Conservation (phyloP, 169 alveolate genomes). For the Plasmodium knowlesi region DNA sequence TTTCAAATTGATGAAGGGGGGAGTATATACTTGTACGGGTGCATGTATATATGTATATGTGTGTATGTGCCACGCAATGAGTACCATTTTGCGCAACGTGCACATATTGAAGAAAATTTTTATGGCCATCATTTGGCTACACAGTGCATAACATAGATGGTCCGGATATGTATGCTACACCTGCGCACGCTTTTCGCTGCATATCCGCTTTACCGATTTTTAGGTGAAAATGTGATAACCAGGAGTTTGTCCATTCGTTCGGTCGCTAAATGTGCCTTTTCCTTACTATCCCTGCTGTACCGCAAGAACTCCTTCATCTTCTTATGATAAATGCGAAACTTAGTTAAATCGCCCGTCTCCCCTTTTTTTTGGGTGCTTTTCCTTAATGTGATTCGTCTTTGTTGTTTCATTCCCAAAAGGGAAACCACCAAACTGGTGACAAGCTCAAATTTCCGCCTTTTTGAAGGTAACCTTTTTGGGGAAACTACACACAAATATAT, state of each 20-base stretch:
- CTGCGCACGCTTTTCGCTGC: not conserved
- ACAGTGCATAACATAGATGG: not conserved
- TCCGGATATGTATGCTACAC: not conserved
- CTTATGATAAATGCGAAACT: conserved; percentile 54
- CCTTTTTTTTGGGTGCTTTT: conserved; percentile 4
- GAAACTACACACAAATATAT: not conserved
- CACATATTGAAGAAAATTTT: not conserved
- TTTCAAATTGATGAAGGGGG: conserved; percentile 1
- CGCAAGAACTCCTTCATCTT: not conserved
- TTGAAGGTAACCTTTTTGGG: conserved; percentile 13
- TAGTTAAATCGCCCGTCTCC: not conserved
- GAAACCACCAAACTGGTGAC: not conserved
- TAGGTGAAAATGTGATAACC: not conserved
- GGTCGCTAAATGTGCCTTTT: not conserved
- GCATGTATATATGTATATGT: not conserved
- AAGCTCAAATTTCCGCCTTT: not conserved
- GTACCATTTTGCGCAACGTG: not conserved
- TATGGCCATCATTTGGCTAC: not conserved
- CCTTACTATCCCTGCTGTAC: not conserved
- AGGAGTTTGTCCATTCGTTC: not conserved
- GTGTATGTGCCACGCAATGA: not conserved
- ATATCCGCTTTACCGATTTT: not conserved
- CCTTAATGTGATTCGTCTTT: not conserved
- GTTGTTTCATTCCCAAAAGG: not conserved
- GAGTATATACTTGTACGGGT: not conserved